Evolutionary conservation across 2,329 filamentous ascomycete species (phyloP).

Genomic region (Penicillium aurantiogriseum): DNA sequence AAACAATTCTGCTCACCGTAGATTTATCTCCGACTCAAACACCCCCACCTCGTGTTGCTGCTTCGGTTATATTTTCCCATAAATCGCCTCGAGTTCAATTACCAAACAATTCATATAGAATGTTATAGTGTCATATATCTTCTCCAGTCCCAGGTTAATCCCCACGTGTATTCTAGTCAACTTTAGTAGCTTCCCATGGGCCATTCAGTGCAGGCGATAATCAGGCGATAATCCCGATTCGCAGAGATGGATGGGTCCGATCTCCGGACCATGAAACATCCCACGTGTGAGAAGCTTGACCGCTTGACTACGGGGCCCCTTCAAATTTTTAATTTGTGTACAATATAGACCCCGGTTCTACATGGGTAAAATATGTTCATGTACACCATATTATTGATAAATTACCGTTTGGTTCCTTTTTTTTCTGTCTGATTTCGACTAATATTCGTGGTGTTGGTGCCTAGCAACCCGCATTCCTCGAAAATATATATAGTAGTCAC

Average conservation of each 20-base stretch:
- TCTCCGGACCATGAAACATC: slow-evolving; percentile 20
- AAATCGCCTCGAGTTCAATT: not conserved
- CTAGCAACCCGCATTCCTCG: not conserved
- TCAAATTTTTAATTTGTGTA: not conserved
- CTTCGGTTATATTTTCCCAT: not conserved
- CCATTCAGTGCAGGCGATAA: slow-evolving; percentile 12
- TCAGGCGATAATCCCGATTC: slow-evolving; percentile 4
- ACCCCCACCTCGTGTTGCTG: not conserved
- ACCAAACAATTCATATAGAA: not conserved
- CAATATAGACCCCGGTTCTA: not conserved
- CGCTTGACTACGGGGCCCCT: slow-evolving; percentile 10
- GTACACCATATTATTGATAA: not conserved
- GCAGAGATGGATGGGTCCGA: slow-evolving; percentile 16
- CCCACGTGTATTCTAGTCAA: slow-evolving; percentile 11
- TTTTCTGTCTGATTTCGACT: not conserved
- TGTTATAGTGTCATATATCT: not conserved
- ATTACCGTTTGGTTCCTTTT: too few species aligned
- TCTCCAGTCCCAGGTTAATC: not conserved
- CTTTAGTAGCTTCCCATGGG: slow-evolving; percentile 5
- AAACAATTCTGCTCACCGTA: slow-evolving; percentile 6
- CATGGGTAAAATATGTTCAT: not conserved
- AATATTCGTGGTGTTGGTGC: not conserved
- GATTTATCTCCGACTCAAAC: not conserved
- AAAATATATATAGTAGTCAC: not conserved
- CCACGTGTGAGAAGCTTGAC: slow-evolving; percentile 34